Base-by-base conservation (phyloP, 805 yeast genomes). In the Lipomyces anomalus region DNA sequence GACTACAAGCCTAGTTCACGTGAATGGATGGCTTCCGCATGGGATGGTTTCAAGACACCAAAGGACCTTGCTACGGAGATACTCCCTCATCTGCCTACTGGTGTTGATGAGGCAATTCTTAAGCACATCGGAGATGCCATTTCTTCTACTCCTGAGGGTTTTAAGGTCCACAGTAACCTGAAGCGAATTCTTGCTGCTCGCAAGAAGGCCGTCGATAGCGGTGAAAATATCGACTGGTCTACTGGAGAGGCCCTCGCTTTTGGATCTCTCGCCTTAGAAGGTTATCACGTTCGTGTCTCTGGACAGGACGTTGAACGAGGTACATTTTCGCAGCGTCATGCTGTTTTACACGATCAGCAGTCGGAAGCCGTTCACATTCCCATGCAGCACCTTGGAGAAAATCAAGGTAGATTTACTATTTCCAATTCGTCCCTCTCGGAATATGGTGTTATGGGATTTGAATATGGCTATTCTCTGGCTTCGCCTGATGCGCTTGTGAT, bases 271-370 rank as follows among this genome's bases (percentile, higher is more conserved):
- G 82, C 82, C 44, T 66, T 80, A 62, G 99, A 92, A 71, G 98
- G 98, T 55, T 84, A 82, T 72, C 95, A 90, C 61, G 94, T 92
- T 50, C 85, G 99, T 75, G 84, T 92, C 42, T 85, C 96, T 38
- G 99, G 99, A 67, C 97, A 92, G 75, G 99, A 92, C 78, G 97
- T 92, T 57, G 98, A 92, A 78, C 88, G 99, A 80, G 99, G 99
- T 75, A 92, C 99, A 34, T 90, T 92, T 78, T 92, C 98, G 44
- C 99, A 92, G 75, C 90, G 99, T 73, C 99, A 92, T 66, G 90
- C 97, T 48, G 97, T 92, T 39, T 75, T 92, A 67, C 98, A 92
- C 67, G 98, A 92, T 69, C 99, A 92, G 73, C 73, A 79, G 44
- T 80, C 84, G 40, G 97, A 89, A 69, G 70, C 71, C 39, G 80